Conservation (phyloP, 257 asterid species). For the Jacaranda mimosifolia region DNA sequence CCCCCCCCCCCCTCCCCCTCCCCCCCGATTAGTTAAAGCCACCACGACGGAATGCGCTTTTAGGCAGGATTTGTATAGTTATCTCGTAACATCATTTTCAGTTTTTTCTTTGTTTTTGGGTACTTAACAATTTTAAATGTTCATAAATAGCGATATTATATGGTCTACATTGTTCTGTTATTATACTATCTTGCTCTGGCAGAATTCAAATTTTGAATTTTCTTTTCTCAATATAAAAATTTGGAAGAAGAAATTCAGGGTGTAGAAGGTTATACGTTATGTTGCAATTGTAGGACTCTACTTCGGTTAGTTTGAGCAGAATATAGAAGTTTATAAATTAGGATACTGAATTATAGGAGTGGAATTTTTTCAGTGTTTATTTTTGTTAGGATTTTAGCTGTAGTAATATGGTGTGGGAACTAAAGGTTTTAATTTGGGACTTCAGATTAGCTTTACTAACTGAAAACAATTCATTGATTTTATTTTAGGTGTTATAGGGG, state of each 20-base stretch:
- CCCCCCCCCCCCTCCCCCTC: no score
- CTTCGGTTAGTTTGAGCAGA: conserved; percentile 22
- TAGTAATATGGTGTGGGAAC: not conserved
- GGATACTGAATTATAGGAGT: conserved; percentile 15
- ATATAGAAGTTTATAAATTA: not conserved
- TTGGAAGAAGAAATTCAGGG: conserved; percentile 7
- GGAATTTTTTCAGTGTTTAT: no score
- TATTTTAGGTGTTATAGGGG: conserved; percentile 3
- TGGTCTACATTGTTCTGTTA: no score
- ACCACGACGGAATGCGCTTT: not conserved
- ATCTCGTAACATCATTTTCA: no score
- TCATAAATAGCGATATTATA: no score
- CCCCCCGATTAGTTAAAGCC: not conserved
- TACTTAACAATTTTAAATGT: no score
- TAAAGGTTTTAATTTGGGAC: conserved; percentile 16
- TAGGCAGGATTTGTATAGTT: no score
- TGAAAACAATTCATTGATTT: not conserved
- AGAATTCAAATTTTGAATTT: not conserved
- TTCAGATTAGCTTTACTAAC: not conserved
- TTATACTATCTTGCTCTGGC: not conserved
- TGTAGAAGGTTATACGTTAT: not conserved
- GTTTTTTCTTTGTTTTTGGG: no score
- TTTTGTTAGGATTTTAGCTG: conserved; percentile 11
- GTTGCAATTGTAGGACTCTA: not conserved
- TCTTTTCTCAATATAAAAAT: not conserved